A percentile compares a stretch with the other conserved stretches of the same genome.
phyloP scores from a whole-genome alignment of 2,329 filamentous ascomycete species.

The Diplodia sapinea region DNA sequence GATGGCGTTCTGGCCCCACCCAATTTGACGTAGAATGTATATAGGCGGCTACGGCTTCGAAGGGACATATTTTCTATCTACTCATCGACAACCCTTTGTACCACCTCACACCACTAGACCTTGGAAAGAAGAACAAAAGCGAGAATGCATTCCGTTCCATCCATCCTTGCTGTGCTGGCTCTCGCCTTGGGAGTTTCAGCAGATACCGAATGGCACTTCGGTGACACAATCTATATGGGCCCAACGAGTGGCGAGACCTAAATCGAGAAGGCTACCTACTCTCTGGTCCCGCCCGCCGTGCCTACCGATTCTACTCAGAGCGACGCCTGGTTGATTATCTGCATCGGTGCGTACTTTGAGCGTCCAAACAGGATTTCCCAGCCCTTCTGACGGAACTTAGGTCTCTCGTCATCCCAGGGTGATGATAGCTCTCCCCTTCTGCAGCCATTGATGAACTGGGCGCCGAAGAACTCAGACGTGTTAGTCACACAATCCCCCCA shows the following conservation, averaged over 20 bases:
- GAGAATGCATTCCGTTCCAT: neutral
- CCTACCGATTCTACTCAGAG: constrained; percentile 3
- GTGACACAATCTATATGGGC: constrained; percentile 27
- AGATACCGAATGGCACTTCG: neutral
- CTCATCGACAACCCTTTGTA: neutral
- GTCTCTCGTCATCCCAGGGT: neutral
- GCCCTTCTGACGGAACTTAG: neutral
- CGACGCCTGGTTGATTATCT: constrained; percentile 14
- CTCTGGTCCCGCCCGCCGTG: constrained; percentile 1
- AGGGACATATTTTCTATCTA: no score
- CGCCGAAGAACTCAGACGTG: constrained; percentile 1
- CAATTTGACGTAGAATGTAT: no score
- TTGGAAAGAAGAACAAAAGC: no score
- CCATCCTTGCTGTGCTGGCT: neutral
- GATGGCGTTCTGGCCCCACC: neutral
- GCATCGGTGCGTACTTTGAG: constrained; percentile 22
- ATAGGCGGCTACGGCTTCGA: neutral
- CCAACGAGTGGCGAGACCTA: constrained; percentile 21
- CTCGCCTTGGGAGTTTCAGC: neutral
- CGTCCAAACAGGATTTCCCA: neutral
- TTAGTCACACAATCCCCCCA: neutral
- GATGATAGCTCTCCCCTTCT: neutral
- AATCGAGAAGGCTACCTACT: constrained; percentile 28
- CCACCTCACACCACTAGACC: neutral
- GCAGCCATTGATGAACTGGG: constrained; percentile 13